Evolutionary conservation across 495 filamentous ascomycete genomes (phyloP).

Genomic region (Polyplosphaeria fusca): DNA sequence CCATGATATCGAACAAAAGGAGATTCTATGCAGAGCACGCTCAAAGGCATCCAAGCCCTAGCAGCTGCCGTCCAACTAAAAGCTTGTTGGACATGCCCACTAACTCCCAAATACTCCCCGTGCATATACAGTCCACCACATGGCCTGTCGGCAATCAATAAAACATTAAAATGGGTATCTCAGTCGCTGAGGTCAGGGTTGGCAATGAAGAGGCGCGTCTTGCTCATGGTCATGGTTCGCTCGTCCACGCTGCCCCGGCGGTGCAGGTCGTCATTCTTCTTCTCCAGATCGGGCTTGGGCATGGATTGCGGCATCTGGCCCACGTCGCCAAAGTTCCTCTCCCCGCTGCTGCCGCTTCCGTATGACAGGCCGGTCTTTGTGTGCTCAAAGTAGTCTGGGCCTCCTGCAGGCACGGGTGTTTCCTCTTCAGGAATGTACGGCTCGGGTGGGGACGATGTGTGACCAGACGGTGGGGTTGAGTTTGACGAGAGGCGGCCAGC

Average conservation of each 20-base stretch:
- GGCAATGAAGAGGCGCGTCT: conserved; percentile 82
- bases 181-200: conserved; percentile 82
- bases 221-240: conserved; percentile 76
- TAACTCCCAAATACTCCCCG: background rate
- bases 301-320: conserved; percentile 50
- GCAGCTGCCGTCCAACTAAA: background rate
- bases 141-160: too few species aligned
- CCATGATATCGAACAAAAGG: background rate
- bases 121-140: background rate
- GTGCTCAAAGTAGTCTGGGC: conserved; percentile 41
- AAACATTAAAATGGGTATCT: conserved; percentile 5
- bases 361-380: conserved; percentile 46
- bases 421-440: conserved; percentile 52
- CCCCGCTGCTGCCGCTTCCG: conserved; percentile 50
- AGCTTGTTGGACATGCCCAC: background rate
- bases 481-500: conserved; percentile 57
- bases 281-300: conserved; percentile 48
- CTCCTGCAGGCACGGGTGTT: conserved; percentile 49
- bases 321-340: conserved; percentile 54
- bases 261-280: conserved; percentile 74
- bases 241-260: conserved; percentile 91
- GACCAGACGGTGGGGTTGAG: conserved; percentile 57
- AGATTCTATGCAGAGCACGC: background rate
- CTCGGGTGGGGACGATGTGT: conserved; percentile 38
- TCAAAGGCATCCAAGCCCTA: background rate